A percentile compares a stretch with the other conserved stretches of the same genome.
phyloP scores from a whole-genome alignment of 495 filamentous ascomycete genomes.

The Terfezia claveryi region DNA sequence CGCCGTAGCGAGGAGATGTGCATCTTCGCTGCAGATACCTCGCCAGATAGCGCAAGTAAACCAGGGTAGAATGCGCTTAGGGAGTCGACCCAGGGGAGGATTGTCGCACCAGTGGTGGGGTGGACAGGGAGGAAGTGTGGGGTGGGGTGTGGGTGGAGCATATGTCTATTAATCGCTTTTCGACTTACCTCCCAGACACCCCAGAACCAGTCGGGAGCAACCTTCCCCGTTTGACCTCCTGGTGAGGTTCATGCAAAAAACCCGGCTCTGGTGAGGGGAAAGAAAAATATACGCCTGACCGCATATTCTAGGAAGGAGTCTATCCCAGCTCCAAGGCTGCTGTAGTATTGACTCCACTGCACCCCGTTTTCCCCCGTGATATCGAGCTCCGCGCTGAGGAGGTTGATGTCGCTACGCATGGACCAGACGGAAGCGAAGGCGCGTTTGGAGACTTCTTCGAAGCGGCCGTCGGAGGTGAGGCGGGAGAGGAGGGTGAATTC shows the following conservation, averaged over 20 bases:
- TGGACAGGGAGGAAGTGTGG: conserved; percentile 85
- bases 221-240: no score
- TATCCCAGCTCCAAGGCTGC: conserved; percentile 63
- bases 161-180: conserved; percentile 63
- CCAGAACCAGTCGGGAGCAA: conserved; percentile 29
- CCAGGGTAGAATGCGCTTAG: conserved; percentile 89
- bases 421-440: conserved; percentile 94
- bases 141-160: conserved; percentile 50
- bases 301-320: conserved; percentile 99
- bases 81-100: conserved; percentile 61
- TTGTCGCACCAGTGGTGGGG: conserved; percentile 53
- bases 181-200: conserved; percentile 72
- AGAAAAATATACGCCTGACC: conserved; percentile 71
- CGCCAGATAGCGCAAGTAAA: conserved; percentile 63
- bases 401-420: conserved; percentile 56
- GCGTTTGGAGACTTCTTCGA: conserved; percentile 68
- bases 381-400: conserved; percentile 85
- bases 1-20: conserved; percentile 72
- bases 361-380: conserved; percentile 37
- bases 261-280: no score
- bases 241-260: no score
- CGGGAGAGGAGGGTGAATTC: conserved; percentile 83
- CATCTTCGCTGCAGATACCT: conserved; percentile 73
- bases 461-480: conserved; percentile 64
- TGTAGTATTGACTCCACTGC: conserved; percentile 3